Evolutionary conservation across 495 filamentous ascomycete genomes (phyloP).

Genomic region (Chaetomidium leptoderma): DNA sequence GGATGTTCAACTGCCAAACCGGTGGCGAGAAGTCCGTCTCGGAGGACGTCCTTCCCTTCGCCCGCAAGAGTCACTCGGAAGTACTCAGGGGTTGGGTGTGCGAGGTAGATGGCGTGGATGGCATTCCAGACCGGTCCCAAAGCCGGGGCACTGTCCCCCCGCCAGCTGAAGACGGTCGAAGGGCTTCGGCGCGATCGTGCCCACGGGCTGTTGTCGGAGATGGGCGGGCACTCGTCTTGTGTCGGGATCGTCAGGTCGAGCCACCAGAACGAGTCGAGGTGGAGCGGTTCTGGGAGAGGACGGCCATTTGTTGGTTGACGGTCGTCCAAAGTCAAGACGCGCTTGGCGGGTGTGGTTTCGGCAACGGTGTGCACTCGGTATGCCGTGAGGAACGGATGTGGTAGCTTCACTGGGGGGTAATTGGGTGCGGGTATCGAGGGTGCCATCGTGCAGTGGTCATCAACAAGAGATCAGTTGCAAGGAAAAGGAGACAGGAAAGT

Average conservation of each 20-base stretch:
- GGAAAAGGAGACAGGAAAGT: background rate
- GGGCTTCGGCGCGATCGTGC: constrained; percentile 40
- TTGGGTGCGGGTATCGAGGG: background rate
- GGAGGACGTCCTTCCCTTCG: constrained; percentile 36
- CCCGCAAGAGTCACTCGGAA: constrained; percentile 47
- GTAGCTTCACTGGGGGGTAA: constrained; percentile 31
- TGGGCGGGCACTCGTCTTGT: constrained; percentile 33
- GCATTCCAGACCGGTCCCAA: constrained; percentile 55
- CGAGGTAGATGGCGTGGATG: constrained; percentile 52
- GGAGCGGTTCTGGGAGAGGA: constrained; percentile 29
- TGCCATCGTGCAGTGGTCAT: constrained; percentile 1
- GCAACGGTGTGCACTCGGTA: constrained; percentile 29
- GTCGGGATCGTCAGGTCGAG: constrained; percentile 33
- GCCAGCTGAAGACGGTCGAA: constrained; percentile 33
- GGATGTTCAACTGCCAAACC: constrained; percentile 49
- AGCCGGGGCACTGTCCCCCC: constrained; percentile 36
- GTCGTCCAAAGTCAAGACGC: constrained; percentile 22
- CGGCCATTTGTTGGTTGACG: constrained; percentile 13
- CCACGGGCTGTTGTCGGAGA: constrained; percentile 41
- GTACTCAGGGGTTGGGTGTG: constrained; percentile 48
- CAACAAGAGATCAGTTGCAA: background rate
- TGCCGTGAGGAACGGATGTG: constrained; percentile 39
- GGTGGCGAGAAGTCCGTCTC: constrained; percentile 46
- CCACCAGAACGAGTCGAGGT: constrained; percentile 33
- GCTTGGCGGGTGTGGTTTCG: constrained; percentile 9